Base-by-base conservation (phyloP, 805 yeast species). In the Metschnikowia lochheadii region DNA sequence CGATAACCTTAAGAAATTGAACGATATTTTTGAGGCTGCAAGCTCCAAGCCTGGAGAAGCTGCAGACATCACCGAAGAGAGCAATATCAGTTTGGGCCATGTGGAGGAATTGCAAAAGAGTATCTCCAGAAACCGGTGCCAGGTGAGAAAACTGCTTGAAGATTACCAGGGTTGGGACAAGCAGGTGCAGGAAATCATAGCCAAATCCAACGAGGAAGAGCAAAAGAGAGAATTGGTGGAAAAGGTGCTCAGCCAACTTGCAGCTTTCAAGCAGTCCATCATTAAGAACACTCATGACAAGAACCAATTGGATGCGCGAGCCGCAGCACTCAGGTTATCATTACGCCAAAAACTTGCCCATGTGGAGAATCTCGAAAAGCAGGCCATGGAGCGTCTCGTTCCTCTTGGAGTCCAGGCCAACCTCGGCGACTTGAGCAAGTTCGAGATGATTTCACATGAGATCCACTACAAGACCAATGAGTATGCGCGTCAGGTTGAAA, bases 301-400 rank as follows among this genome's bases (percentile, higher is more conserved):
- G 32, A 54, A 67, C 20, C 70, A 70, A 23, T 59, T 73, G 29
- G 76, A 71, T 46, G 59, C 64, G 15, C 61, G 60, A 7, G 66
- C 63, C 29, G 66, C 63, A 23, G 46, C 54, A 10, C 49, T 70
- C 42, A 65, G 63, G 55, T 56, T 32, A 6, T 54, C 49, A 0
- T 50, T 73, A 20, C 57, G 75, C 17, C 52, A 53, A 35, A 71
- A 70, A 50, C 52, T 68, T 15, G 51, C 54, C 2, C 51, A 51
- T 1, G 61, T 70, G 33, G 56, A 60, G 48, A 36, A 47, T 11
- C 56, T 64, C 10, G 65, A 63, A 36, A 62, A 62, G 14, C 56
- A 65, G 33, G 51, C 69, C 8, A 47, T 62, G 31, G 49, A 56
- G 21, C 56, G 56, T 40, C 50, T 73, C 57, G 61, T 73, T 52